Evolutionary conservation across 805 yeast genomes (phyloP), one percentile per base, ranked within the genome.

Genomic region (Saturnispora mendoncae): DNA sequence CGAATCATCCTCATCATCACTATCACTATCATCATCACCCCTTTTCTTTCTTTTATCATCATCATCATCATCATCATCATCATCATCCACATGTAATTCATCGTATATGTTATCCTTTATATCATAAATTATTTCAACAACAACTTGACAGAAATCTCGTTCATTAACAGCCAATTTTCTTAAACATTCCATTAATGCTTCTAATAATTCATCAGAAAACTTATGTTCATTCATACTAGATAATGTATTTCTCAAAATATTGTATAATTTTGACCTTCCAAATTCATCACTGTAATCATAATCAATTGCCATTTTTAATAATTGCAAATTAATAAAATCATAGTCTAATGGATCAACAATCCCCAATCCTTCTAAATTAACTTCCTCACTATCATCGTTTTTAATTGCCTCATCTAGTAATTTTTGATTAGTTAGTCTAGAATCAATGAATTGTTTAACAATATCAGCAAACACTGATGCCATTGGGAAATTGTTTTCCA

Each of bases 221-320:
- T 19, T 14, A 29, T 39, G 42, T 20, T 39, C 24, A 13, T 71
- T 66, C 39, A 76, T 80, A 32, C 72, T 68, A 1, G 79, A 69
- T 43, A 82, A 62, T n/a, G 78, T 65, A 18, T 74, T 66, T 64
- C 85, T 68, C 4, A 79, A 60, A 2, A 75, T 68, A 24, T 67
- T 70, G 30, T 83, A 62, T 75, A 86, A 76, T 34, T 77, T 76
- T 57, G 95, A 72, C 54, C 96, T 74, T 17, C 97, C 96, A 36
- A 83, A 73, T 58, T 88, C 95, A 64, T 92, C 97, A 51, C 86
- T 80, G 53, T 76, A 86, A 57, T 92, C 97, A 54, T 81, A 82
- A 29, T 74, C 73, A 23, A 72, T 71, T 0, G 88, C 80, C 21
- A 85, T 72, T 8, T 65, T 59, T 29, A 90, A 56, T 17, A 90